Evolutionary conservation across 257 asterid genomes (phyloP).

Genomic region (Plantago major): DNA sequence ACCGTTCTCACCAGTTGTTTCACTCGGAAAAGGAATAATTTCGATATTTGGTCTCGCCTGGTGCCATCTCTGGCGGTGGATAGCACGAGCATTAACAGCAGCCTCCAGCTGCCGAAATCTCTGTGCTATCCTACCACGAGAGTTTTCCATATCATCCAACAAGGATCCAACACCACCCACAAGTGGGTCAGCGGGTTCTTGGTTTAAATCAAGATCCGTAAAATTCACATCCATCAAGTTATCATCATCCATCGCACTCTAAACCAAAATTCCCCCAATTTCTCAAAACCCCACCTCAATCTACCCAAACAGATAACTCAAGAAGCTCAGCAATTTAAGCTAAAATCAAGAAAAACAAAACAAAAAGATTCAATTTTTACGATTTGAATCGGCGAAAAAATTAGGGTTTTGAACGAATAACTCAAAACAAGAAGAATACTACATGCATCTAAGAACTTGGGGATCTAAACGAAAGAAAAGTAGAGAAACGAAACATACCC

Average conservation of each 20-base stretch:
- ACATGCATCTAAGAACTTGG: constrained; percentile 13
- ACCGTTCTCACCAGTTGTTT: constrained; percentile 20
- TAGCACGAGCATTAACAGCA: constrained; percentile 58
- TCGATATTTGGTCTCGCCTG: constrained; percentile 35
- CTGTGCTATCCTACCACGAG: constrained; percentile 63
- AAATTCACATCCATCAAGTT: constrained; percentile 46
- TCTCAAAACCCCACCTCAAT: constrained; percentile 22
- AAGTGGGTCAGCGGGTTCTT: constrained; percentile 46
- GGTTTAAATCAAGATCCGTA: constrained; percentile 80
- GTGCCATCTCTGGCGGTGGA: constrained; percentile 69
- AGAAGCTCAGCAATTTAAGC: constrained; percentile 14
- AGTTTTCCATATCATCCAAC: constrained; percentile 49
- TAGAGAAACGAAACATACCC: neutral
- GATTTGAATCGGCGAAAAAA: too few relatives aligned
- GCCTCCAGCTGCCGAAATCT: constrained; percentile 81
- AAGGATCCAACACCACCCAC: constrained; percentile 43
- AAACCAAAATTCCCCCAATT: constrained; percentile 17
- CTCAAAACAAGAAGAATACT: neutral
- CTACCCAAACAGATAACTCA: constrained; percentile 6
- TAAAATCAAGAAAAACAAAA: constrained; percentile 4
- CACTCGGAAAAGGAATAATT: constrained; percentile 24
- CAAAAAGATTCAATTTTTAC: constrained; percentile 16
- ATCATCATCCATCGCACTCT: constrained; percentile 44
- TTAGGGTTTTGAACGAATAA: constrained; percentile 11
- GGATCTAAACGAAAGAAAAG: constrained; percentile 18